Base-by-base conservation (phyloP, 2,329 filamentous ascomycete species). In the Fusarium sambucinum region DNA sequence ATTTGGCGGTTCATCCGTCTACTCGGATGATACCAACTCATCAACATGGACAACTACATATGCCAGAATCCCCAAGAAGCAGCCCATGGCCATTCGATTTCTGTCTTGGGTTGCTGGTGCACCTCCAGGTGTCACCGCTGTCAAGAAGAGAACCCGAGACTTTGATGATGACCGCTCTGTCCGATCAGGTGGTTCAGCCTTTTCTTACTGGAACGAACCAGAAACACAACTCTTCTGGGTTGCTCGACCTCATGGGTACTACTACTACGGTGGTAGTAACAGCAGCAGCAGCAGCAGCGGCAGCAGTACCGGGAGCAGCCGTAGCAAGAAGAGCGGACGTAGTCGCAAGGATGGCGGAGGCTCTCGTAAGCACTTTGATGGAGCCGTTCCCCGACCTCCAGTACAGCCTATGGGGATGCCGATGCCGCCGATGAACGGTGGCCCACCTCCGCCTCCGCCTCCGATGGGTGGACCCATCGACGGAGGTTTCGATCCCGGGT, bases 121-220 rank as follows among this genome's bases (percentile, higher is more conserved):
- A 19, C 75, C 75, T 4, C 57, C 63, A 5, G 62, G 68, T 30
- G 70, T 73, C 6, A 72, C 67, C 7, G 68, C 57, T 3, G 57
- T 75, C 41, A 75, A 71, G 67, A 76, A 75, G 66, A 76, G 68
- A 56, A 72, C 69, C 4, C 64, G 74, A 30, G 74, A 76, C 21
- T 44, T 52, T 25, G 53, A 65, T 4, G 74, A 76, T 37, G 70
- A 74, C 58, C 65, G 55, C 4, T 75, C 73, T 10, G 53, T 45
- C 38, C 48, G 58, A n/a, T 75, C 73, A 25, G 45, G 52, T 30
- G 50, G 63, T 35, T 73, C 73, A 10, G 55, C 70, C 12, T 53
- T 53, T 40, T 75, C 72, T 25, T 72, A 70, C 42, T 71, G 48
- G 33, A 45, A 44, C 42, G 67, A 73, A 32, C 56, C 68, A 5